Base-by-base conservation (phyloP, 1,139 yeast species). In the Geotrichum reessii region DNA sequence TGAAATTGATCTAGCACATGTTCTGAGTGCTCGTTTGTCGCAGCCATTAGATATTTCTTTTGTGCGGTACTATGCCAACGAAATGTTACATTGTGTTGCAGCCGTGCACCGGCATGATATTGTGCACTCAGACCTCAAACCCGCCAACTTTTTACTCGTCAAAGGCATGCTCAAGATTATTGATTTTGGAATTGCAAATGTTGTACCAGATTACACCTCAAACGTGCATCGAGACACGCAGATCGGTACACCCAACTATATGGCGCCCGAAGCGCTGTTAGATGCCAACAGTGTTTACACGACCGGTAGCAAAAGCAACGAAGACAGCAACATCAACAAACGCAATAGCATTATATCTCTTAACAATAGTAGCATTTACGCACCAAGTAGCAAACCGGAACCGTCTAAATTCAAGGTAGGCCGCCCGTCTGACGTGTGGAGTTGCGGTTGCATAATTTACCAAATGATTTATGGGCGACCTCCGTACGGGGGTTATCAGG, bases 371-470 rank as follows among this genome's bases (percentile, higher is more conserved):
- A 56, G 52, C 33, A 56, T 53, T 14, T n/a, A 56, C 47, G 58
- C 58, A 11, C 58, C 58, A 9, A 55, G 56, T 59, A 68, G 53
- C 62, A 67, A 60, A 64, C 66, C 58, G 62, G 73, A 71, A 42
- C 58, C 63, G 2, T 56, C 63, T 27, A 75, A 80, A 61, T 83
- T 86, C 58, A 88, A 84, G 70, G 96, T 92, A 7, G 98, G 99
- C 1, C 87, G 85, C 67, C 97, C 99, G 0, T 87, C 98, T 0
- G 99, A 93, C 74, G 85, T 95, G 12, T 93, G 99, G 99, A 91
- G 98, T 22, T 87, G 97, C 74, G 99, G 99, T 0, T 91, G 99
- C 71, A 93, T 93, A 5, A 78, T 93, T 3, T 93, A 92, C 73
- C 98, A 93, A 73, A 90, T 95, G 96, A 82, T 92, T 2, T 93